phyloP scores from a whole-genome alignment of 1,139 yeast species.

The Debaryomyces robertsiae region DNA sequence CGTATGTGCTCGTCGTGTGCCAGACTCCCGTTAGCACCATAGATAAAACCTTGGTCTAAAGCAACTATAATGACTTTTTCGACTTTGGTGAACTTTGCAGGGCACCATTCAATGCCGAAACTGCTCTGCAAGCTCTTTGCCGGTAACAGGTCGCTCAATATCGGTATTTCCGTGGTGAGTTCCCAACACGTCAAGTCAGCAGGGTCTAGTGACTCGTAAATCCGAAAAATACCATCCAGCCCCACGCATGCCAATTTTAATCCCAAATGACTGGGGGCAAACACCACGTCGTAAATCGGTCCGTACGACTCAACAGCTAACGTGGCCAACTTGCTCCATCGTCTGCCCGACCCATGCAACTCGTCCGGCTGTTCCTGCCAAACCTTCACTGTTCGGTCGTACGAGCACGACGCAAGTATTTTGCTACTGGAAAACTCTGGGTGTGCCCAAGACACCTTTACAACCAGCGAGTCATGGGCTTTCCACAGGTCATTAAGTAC shows the following conservation, averaged over 20 bases:
- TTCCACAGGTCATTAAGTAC: conserved; percentile 84
- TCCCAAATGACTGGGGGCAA: conserved; percentile 87
- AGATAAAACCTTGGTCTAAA: conserved; percentile 81
- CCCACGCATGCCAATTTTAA: conserved; percentile 86
- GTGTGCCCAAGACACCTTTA: conserved; percentile 86
- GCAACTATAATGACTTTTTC: conserved; percentile 88
- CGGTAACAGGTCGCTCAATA: conserved; percentile 61
- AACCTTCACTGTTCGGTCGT: conserved; percentile 82
- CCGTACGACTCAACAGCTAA: conserved; percentile 80
- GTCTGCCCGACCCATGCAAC: conserved; percentile 68
- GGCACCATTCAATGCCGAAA: conserved; percentile 91
- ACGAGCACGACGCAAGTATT: conserved; percentile 82
- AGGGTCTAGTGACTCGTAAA: conserved; percentile 90
- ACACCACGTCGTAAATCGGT: conserved; percentile 84
- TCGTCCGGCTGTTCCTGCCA: conserved; percentile 93
- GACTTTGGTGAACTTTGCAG: conserved; percentile 70
- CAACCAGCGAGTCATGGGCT: conserved; percentile 90
- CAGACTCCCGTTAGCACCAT: conserved; percentile 36
- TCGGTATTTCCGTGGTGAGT: conserved; percentile 67
- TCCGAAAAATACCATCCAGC: conserved; percentile 81
- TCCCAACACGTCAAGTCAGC: conserved; percentile 84
- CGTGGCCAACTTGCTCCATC: conserved; percentile 79
- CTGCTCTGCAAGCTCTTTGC: conserved; percentile 85
- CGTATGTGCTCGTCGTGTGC: conserved; percentile 11
- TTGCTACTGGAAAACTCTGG: conserved; percentile 83